Conservation (phyloP, 2,329 filamentous ascomycete genomes). For the Botrytis aclada region DNA sequence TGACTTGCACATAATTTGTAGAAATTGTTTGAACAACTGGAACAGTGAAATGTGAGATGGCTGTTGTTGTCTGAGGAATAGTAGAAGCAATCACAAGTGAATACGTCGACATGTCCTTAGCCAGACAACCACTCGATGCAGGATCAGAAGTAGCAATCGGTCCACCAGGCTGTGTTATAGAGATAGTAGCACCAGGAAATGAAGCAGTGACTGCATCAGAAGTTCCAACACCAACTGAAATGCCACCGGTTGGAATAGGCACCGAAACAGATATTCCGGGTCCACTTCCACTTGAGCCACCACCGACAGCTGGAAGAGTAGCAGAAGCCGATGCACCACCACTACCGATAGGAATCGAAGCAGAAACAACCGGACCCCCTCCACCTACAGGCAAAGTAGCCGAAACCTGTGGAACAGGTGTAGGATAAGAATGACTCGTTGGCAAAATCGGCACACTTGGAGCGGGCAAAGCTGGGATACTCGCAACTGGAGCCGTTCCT, state of each 20-base stretch:
- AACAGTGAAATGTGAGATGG: neutral
- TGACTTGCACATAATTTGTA: neutral
- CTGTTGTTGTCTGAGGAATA: neutral
- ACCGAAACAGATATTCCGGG: neutral
- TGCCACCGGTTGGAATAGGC: neutral
- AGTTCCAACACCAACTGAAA: constrained; percentile 9
- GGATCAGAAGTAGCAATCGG: neutral
- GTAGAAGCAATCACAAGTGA: neutral
- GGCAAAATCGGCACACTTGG: neutral
- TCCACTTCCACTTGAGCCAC: neutral
- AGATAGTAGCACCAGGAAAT: neutral
- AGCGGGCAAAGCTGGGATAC: neutral
- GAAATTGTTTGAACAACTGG: constrained; percentile 6
- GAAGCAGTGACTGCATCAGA: constrained; percentile 2
- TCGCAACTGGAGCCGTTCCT: neutral
- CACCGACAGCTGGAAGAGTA: neutral
- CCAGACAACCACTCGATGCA: neutral
- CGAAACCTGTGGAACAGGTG: neutral
- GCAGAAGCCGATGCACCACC: neutral
- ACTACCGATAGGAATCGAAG: neutral
- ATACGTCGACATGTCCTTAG: constrained; percentile 5
- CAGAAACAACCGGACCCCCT: neutral
- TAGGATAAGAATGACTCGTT: neutral
- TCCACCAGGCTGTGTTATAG: constrained; percentile 5
- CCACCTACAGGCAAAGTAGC: neutral